These are phyloP conservation scores for Podospora comata DNA, from an alignment of 495 filamentous ascomycete genomes.

Conservation along the genomic window DNA sequence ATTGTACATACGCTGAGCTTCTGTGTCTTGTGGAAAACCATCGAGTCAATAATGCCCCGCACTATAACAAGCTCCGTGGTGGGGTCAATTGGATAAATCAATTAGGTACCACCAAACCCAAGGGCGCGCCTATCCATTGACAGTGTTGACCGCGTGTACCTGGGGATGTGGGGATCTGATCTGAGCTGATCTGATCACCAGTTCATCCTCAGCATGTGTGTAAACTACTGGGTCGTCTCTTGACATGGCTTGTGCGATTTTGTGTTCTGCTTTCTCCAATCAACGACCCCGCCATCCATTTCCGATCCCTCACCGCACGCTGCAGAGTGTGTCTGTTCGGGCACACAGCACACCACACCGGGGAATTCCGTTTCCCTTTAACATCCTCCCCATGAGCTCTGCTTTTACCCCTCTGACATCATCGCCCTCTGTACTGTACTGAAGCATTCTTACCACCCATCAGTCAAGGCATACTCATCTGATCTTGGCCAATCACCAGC, in stretches of 20 bases:
- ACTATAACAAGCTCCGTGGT: not conserved
- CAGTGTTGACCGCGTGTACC: not conserved
- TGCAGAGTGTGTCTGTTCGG: not conserved
- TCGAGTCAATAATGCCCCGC: not conserved
- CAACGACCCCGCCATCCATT: not conserved
- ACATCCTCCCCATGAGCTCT: not conserved
- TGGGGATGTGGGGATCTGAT: not conserved
- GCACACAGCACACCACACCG: not conserved
- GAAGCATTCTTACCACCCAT: slow-evolving; percentile 6
- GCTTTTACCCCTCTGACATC: not conserved
- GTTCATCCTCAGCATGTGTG: not conserved
- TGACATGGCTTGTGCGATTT: not conserved
- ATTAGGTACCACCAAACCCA: not conserved
- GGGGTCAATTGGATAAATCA: not conserved
- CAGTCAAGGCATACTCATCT: not conserved
- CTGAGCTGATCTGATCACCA: not conserved
- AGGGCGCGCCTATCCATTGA: not conserved
- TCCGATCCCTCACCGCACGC: no score
- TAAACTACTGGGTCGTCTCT: not conserved
- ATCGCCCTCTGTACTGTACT: not conserved
- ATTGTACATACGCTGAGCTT: not conserved
- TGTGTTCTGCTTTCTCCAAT: not conserved
- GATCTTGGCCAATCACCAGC: not conserved
- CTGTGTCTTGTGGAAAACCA: not conserved
- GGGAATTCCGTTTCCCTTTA: not conserved